Conservation (phyloP, 257 asterid species). For the Scutellaria barbata region DNA sequence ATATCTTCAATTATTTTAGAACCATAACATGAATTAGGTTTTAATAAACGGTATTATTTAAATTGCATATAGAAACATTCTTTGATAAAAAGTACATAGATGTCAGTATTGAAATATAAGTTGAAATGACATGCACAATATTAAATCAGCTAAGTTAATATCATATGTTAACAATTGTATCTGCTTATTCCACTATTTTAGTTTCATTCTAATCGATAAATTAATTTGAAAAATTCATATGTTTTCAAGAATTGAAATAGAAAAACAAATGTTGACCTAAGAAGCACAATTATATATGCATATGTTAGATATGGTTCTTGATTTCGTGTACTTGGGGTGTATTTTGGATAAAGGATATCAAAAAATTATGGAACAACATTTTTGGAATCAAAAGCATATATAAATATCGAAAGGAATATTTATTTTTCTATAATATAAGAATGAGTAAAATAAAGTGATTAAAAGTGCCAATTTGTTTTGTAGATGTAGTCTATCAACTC, state of each 20-base stretch:
- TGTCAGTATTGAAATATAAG: no score
- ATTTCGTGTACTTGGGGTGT: conserved; percentile 1
- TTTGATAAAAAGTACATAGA: no score
- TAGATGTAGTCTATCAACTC: conserved; percentile 25
- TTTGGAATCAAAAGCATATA: not conserved
- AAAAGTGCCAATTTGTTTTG: conserved; percentile 44
- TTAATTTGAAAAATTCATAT: not conserved
- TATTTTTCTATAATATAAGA: conserved; percentile 1
- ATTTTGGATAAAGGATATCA: not conserved
- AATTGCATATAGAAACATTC: no score
- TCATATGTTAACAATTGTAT: no score
- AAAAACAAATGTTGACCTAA: not conserved
- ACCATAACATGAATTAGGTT: not conserved
- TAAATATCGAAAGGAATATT: not conserved
- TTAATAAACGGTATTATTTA: no score
- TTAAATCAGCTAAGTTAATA: no score
- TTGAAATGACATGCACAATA: no score
- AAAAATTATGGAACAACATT: conserved; percentile 3
- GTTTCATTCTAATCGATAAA: no score
- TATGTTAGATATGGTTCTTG: not conserved
- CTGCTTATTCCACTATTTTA: no score
- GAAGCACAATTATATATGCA: not conserved
- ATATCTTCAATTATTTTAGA: not conserved
- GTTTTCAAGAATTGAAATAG: not conserved
- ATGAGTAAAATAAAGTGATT: conserved; percentile 17